Evolutionary conservation across 345 rosid species (phyloP).

Genomic region (Heritiera fomes): DNA sequence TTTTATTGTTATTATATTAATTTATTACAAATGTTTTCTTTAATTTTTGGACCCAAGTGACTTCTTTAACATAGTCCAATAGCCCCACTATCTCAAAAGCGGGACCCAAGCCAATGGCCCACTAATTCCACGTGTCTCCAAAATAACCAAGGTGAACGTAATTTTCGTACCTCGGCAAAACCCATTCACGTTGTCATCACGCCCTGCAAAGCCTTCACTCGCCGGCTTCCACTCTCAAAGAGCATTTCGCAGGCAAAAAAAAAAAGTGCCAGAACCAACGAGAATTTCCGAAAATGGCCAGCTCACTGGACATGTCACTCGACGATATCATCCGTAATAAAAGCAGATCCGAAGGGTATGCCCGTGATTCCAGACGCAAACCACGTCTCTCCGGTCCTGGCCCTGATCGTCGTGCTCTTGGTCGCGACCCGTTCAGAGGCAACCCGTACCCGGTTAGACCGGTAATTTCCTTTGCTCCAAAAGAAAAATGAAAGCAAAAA

Average conservation of each 20-base stretch:
- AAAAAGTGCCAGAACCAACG: background rate
- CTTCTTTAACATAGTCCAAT: background rate
- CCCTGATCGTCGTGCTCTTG: constrained; percentile 13
- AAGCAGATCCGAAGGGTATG: constrained; percentile 9
- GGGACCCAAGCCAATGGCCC: background rate
- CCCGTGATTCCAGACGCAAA: constrained; percentile 6
- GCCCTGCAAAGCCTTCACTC: background rate
- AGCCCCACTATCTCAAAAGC: background rate
- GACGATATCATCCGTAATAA: constrained; percentile 19
- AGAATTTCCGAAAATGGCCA: background rate
- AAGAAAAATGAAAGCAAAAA: too few relatives aligned
- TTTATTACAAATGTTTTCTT: too few relatives aligned
- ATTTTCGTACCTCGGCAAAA: constrained; percentile 5
- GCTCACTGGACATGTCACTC: constrained; percentile 18
- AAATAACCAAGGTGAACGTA: background rate
- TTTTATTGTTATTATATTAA: too few relatives aligned
- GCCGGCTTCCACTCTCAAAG: background rate
- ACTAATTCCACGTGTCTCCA: background rate
- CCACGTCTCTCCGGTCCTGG: constrained; percentile 2
- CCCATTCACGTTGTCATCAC: background rate
- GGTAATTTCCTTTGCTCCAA: background rate
- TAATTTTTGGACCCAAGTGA: background rate
- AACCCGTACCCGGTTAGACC: constrained; percentile 17
- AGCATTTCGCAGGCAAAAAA: background rate
- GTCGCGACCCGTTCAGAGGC: background rate